phyloP scores from a whole-genome alignment of 441 rosid species.

The Corymbia citriodora region DNA sequence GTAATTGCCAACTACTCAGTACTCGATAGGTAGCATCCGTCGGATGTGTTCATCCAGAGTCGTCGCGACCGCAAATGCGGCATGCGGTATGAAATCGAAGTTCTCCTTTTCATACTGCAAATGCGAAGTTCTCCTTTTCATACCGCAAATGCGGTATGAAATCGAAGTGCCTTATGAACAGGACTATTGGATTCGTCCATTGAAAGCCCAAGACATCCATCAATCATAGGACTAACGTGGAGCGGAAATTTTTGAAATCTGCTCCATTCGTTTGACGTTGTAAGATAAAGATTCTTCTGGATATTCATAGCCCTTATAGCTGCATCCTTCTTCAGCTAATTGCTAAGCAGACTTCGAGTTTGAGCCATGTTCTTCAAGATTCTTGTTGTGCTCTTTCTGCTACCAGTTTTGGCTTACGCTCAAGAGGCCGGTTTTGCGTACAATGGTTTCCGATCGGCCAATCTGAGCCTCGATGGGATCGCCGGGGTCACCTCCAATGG shows the following conservation, averaged over 20 bases:
- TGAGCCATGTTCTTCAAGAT: constrained; percentile 12
- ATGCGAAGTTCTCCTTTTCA: too few relatives aligned
- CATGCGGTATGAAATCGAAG: too few relatives aligned
- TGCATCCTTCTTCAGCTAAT: neutral
- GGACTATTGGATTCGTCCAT: neutral
- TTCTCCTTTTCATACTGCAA: too few relatives aligned
- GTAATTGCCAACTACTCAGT: neutral
- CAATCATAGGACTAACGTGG: neutral
- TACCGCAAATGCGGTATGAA: neutral
- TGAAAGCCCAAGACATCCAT: neutral
- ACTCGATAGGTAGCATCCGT: neutral
- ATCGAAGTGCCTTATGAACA: neutral
- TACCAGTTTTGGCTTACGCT: constrained; percentile 17
- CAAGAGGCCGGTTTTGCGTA: constrained; percentile 27
- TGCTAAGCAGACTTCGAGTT: neutral
- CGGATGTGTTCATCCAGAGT: neutral
- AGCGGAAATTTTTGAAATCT: neutral
- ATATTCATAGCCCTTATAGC: neutral
- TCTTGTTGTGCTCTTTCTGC: constrained; percentile 7
- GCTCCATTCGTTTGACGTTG: neutral
- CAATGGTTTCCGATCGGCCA: constrained; percentile 5
- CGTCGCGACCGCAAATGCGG: neutral
- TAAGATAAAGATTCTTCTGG: neutral
- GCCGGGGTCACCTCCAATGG: constrained; percentile 42
- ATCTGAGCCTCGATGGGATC: constrained; percentile 39